Conservation (phyloP, 2,329 filamentous ascomycete genomes). For the Epichloe sylvatica region DNA sequence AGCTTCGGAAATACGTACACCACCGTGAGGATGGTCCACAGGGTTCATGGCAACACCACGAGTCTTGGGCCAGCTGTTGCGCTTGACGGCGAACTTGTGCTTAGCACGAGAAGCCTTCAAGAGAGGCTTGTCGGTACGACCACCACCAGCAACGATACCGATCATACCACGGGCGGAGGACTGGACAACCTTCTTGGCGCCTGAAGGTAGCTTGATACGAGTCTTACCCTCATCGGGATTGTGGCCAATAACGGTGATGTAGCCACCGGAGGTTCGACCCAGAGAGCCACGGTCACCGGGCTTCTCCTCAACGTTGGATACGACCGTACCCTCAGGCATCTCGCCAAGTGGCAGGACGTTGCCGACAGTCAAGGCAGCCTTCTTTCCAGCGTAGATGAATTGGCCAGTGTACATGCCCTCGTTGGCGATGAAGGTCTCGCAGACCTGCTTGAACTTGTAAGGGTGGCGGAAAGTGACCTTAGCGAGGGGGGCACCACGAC, state of each 20-base stretch:
- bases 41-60: conserved; percentile 99
- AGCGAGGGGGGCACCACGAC: conserved; percentile 93
- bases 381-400: conserved; percentile 99
- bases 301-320: conserved; percentile 99
- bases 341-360: conserved; percentile 91
- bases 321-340: conserved; percentile 97
- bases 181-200: conserved; percentile 97
- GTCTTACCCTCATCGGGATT: conserved; percentile 99
- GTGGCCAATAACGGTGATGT: conserved; percentile 95
- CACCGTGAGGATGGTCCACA: conserved; percentile 96
- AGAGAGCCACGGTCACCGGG: conserved; percentile 90
- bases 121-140: conserved; percentile 98
- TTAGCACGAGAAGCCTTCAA: conserved; percentile 99
- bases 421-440: conserved; percentile 99
- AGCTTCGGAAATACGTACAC: conserved; percentile 40
- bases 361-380: conserved; percentile 89
- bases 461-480: conserved; percentile 95
- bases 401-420: conserved; percentile 99
- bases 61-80: conserved; percentile 99
- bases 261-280: conserved; percentile 96
- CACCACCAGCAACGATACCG: conserved; percentile 97
- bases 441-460: conserved; percentile 94
- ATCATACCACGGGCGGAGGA: conserved; percentile 94
- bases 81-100: conserved; percentile 99
- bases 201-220: conserved; percentile 96